Evolutionary conservation across 2,329 filamentous ascomycete genomes (phyloP), one percentile per base, ranked within the genome.

Genomic region (Furcasterigmium furcatum): DNA sequence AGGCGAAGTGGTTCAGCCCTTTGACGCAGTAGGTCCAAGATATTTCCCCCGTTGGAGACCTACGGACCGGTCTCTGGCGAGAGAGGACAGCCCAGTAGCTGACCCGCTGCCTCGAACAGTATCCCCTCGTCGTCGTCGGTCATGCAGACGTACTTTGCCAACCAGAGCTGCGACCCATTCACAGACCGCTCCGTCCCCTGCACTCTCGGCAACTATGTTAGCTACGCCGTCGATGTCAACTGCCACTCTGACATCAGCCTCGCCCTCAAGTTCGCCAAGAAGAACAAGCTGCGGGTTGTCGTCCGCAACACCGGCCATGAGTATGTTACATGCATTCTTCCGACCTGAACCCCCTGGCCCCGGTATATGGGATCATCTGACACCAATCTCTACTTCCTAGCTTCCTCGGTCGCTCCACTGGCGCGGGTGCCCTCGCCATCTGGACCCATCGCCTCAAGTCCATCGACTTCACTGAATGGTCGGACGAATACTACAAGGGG

Each of bases 401-500:
- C 42, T 62, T 57, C 54, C 52, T 61, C 9, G 66, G 65, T 12
- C 62, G 60, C 4, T 68, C 65, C 2, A 63, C 62, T 3, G 67
- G 68, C n/a, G 58, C 57, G 7, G 66, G 67, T 14, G 55, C 60
- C 14, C 49, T 72, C 14, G 58, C 61, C 13, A 53, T 71, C 38
- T 70, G 67, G 63, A 71, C 62, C 3, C 64, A 71, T 47, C 50
- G 59, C 45, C 52, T 72, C 44, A 70, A 73, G 57, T 54, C 64
- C n/a, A 66, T 71, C 21, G 47, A 69, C 25, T 67, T 73, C 51
- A 56, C 67, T 19, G 57, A 65, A 29, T 76, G 66, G 46, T 57
- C 60, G 5, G 59, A 65, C 29, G 19, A 55, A 5, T 47, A 64
- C 36, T 84, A 82, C 58, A 60, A 50, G 1, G 79, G 79, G 9